phyloP scores from a whole-genome alignment of 2,329 filamentous ascomycete species.

The Cordyceps tenuipes region DNA sequence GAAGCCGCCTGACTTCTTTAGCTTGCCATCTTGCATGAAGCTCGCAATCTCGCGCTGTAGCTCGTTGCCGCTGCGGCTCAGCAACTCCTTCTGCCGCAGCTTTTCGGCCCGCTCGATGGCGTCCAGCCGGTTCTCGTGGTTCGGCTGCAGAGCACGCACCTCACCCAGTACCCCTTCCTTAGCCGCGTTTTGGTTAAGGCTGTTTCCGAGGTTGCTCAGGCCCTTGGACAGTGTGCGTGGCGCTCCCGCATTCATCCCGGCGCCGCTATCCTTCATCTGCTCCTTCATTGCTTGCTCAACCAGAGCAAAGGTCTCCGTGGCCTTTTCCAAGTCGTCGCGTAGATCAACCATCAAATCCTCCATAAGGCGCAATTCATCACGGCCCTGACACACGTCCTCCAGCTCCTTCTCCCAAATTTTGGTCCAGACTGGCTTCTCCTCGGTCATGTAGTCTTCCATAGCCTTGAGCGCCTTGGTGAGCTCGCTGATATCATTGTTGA shows the following conservation, averaged over 20 bases:
- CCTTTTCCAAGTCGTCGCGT: constrained; percentile 91
- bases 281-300: constrained; percentile 98
- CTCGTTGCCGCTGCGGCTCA: constrained; percentile 61
- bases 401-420: constrained; percentile 99
- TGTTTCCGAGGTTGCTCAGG: constrained; percentile 44
- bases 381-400: constrained; percentile 89
- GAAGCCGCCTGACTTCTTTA: constrained; percentile 93
- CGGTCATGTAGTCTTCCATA: constrained; percentile 84
- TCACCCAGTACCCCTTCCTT: constrained; percentile 90
- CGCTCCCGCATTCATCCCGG: constrained; percentile 39
- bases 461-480: constrained; percentile 84
- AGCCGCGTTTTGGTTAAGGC: constrained; percentile 64
- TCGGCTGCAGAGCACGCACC: constrained; percentile 85
- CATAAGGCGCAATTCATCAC: constrained; percentile 90
- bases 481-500: constrained; percentile 77
- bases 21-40: constrained; percentile 82
- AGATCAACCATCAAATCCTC: constrained; percentile 91
- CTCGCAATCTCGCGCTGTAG: constrained; percentile 76
- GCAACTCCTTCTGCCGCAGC: constrained; percentile 79
- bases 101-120: constrained; percentile 97
- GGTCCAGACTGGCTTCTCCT: constrained; percentile 94
- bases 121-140: constrained; percentile 86
- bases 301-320: constrained; percentile 82
- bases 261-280: constrained; percentile 71
- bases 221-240: constrained; percentile 50